Evolutionary conservation across 1,139 yeast species (phyloP), one percentile per base, ranked within the genome.

Genomic region (Debaryomyces subglobosus): DNA sequence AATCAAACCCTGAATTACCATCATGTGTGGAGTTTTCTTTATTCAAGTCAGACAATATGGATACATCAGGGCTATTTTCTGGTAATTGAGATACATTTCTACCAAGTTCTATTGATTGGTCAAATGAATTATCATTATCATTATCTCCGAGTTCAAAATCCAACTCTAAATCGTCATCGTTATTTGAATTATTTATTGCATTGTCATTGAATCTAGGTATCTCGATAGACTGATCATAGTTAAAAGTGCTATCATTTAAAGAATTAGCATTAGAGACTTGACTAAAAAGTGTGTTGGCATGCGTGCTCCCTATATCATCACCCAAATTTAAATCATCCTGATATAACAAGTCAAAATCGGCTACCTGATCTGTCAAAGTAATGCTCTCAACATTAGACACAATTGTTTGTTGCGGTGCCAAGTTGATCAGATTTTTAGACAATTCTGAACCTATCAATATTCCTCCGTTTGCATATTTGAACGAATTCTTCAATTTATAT

Each of bases 351-450:
- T 90, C 96, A 43, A 84, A 79, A 49, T 85, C 89, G 0, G 96
- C 86, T 38, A 90, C 86, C 37, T 88, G 88, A 67, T 91, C 96
- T 56, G 80, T 84, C 52, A 89, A 75, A 0, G 85, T 79, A 49
- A 87, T 71, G 49, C 78, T 77, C 40, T 80, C 77, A 42, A 89
- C 67, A 48, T 81, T 77, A 18, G 81, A 68, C 29, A 84, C 71
- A 24, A 84, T 78, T 5, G 84, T 71, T 38, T 76, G 75, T 49
- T 72, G 74, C 10, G 80, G 73, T 5, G 82, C 78, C 47, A 82
- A 70, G 52, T 79, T 80, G 33, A 78, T 63, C 33, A 56, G 51
- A 39, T 54, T 57, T 21, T 59, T 49, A 5, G 50, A 62, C 51
- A 45, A 63, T 7, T 64, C 71, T 15, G 67, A 58, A 13, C 75